Evolutionary conservation across 1,139 yeast species (phyloP).

Genomic region (Schizosaccharomyces versatilis): DNA sequence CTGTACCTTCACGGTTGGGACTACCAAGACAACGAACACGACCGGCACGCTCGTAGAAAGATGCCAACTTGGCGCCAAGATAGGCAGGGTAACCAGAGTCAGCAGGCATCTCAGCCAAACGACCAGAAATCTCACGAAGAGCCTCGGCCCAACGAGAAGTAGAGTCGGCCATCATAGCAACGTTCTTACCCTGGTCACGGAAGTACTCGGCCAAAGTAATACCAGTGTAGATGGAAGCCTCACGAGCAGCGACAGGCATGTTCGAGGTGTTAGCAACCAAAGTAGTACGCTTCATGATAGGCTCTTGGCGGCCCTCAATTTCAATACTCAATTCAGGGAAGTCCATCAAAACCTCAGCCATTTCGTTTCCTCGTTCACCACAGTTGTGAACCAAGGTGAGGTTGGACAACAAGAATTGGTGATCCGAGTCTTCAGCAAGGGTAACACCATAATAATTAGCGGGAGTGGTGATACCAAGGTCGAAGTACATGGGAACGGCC

Average conservation of each 20-base stretch:
- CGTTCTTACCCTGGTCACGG: conserved; percentile 98
- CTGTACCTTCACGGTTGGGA: conserved; percentile 90
- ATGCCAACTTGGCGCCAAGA: conserved; percentile 93
- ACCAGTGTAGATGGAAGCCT: conserved; percentile 97
- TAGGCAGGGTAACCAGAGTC: conserved; percentile 99
- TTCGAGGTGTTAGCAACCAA: conserved; percentile 95
- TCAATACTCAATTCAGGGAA: conserved; percentile 94
- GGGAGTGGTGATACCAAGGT: conserved; percentile 16
- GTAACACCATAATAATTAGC: conserved; percentile 25
- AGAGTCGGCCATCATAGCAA: conserved; percentile 97
- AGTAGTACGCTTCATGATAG: conserved; percentile 97
- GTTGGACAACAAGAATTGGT: conserved; percentile 23
- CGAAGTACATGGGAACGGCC: conserved; percentile 17
- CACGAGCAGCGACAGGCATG: conserved; percentile 99
- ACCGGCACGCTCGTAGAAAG: conserved; percentile 98
- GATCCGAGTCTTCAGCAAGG: conserved; percentile 22
- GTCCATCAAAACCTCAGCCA: conserved; percentile 98
- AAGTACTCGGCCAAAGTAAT: conserved; percentile 94
- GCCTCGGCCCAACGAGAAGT: conserved; percentile 99
- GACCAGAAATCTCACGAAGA: conserved; percentile 96
- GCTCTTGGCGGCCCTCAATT: conserved; percentile 80
- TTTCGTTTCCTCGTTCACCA: conserved; percentile 93
- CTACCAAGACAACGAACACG: conserved; percentile 87
- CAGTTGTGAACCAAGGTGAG: conserved; percentile 17
- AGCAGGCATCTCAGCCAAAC: conserved; percentile 99